Conservation (phyloP, 257 asterid species). For the Solanum sparsipilum region DNA sequence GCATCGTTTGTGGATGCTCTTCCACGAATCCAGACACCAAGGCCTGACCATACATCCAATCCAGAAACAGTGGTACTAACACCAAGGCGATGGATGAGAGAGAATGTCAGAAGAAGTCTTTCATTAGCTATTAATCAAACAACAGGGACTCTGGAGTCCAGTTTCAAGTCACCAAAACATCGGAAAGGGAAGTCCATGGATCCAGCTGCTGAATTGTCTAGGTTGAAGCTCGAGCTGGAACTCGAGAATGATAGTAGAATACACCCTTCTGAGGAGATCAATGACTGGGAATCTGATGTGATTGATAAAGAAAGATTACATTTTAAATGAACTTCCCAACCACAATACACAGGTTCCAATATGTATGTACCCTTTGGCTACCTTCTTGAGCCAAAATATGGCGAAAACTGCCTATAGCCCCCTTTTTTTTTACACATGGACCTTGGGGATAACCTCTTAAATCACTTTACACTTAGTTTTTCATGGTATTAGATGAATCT, state of each 20-base stretch:
- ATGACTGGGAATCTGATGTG: slow-evolving; percentile 76
- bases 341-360: not conserved
- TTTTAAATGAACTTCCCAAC: not conserved
- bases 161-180: slow-evolving; percentile 12
- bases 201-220: slow-evolving; percentile 49
- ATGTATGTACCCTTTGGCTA: not conserved
- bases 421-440: not conserved
- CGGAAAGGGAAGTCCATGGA: slow-evolving; percentile 15
- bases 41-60: slow-evolving; percentile 7
- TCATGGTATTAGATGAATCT: not conserved
- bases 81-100: slow-evolving; percentile 14
- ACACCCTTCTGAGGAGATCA: slow-evolving; percentile 42
- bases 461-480: not conserved
- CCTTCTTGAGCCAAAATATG: not conserved
- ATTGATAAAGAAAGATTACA: slow-evolving; percentile 24
- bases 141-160: slow-evolving; percentile 14
- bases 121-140: slow-evolving; percentile 27
- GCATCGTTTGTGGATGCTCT: not conserved
- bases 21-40: slow-evolving; percentile 8
- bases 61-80: slow-evolving; percentile 11
- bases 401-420: not conserved
- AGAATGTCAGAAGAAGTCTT: slow-evolving; percentile 18
- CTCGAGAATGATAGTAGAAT: slow-evolving; percentile 51
- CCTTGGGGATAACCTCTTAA: not conserved
- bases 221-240: slow-evolving; percentile 57